Base-by-base conservation (phyloP, 2,329 filamentous ascomycete species). In the Microdochium nivale region DNA sequence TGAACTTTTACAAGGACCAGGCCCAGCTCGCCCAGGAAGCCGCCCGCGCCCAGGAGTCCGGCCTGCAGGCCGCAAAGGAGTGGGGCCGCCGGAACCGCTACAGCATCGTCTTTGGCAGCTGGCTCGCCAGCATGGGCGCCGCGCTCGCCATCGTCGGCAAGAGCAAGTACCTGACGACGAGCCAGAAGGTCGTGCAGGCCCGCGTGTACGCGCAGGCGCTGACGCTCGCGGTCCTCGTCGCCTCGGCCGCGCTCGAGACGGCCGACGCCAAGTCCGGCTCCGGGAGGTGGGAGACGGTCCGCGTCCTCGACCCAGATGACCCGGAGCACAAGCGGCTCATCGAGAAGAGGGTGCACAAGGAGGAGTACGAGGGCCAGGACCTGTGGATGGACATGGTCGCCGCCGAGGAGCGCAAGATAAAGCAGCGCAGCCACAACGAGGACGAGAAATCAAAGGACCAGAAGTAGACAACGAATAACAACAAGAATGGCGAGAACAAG, bases 361-460 rank as follows among this genome's bases (percentile, higher is more conserved):
- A 95, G 75, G 78, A 88, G 56, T 94, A 95, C 68, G 79, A 85
- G 65, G 88, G 90, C 46, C 88, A 95, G 73, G 91, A 97, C 69
- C 78, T 96, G 62, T 99, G 94, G 94, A 94, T 83, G 76, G 86
- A 92, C 62, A 92, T 92, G 87, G 86, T 92, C 49, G 87, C 81
- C 54, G 83, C 88, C 21, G 88, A 91, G 73, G 88, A 92, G 74
- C 76, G 77, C 58, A 72, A 79, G 37, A 57, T 83, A 43, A 70
- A 69, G 19, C 67, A 61, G 27, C 63, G 64, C 56, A 68, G 73
- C 60, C 10, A 44, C 21, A 19, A 44, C 14, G 14, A 44, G 7
- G 19, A 23, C 40, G 35, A 40, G 35, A n/a, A n/a, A n/a, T n/a
- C n/a, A n/a, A 24, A 13, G 16, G 40, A 44, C 60, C 65, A 70